Conservation (phyloP, 192 early-diverging fungal species). For the Gamsiella multidivaricata region DNA sequence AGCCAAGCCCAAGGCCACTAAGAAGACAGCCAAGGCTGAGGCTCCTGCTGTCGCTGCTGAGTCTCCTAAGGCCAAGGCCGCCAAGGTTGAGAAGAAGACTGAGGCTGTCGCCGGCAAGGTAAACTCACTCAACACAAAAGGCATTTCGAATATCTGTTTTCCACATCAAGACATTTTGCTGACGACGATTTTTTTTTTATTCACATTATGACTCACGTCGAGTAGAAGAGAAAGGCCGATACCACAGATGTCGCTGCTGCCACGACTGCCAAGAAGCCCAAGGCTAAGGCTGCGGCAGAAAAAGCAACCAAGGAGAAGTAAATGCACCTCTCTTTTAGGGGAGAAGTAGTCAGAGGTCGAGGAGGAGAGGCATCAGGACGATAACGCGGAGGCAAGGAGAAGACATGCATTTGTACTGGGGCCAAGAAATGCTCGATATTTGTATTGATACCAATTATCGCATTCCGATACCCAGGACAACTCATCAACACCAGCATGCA, state of each 20-base stretch:
- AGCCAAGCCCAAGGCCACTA: constrained; percentile 45
- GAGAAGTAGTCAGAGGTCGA: not conserved
- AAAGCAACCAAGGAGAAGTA: constrained; percentile 29
- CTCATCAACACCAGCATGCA: too few relatives aligned
- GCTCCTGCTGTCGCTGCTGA: constrained; percentile 26
- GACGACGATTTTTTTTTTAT: not conserved
- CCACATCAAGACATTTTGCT: too few relatives aligned
- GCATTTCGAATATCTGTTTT: too few relatives aligned
- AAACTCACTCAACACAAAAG: constrained; percentile 12
- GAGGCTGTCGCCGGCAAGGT: constrained; percentile 44
- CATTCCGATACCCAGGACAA: too few relatives aligned
- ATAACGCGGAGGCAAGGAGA: constrained; percentile 3
- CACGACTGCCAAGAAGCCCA: constrained; percentile 36
- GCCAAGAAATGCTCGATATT: too few relatives aligned
- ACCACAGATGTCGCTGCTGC: constrained; percentile 15
- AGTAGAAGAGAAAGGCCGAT: constrained; percentile 49
- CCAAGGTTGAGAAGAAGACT: constrained; percentile 46
- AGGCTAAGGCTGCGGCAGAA: constrained; percentile 41
- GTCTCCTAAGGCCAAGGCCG: constrained; percentile 22
- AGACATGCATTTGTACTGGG: not conserved
- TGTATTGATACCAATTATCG: too few relatives aligned
- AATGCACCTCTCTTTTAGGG: too few relatives aligned
- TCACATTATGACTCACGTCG: not conserved
- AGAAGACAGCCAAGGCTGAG: constrained; percentile 49
- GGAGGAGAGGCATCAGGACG: too few relatives aligned